Evolutionary conservation across 2,329 filamentous ascomycete genomes (phyloP).

Genomic region (Teratosphaeria zuluensis): DNA sequence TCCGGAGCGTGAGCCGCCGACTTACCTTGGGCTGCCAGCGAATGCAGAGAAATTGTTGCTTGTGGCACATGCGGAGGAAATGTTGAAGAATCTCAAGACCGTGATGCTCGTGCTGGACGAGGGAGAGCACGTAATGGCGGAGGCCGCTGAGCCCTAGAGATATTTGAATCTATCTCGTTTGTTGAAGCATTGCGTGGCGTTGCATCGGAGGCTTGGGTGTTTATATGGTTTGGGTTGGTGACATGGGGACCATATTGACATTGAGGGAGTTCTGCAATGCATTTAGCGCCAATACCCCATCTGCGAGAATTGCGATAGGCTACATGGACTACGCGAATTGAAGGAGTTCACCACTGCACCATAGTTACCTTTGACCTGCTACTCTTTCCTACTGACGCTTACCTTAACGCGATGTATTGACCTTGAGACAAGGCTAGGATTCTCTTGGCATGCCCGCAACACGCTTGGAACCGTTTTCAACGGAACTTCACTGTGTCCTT

Average conservation of each 20-base stretch:
- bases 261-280: not conserved
- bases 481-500: not conserved
- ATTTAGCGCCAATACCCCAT: constrained; percentile 7
- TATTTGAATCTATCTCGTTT: not conserved
- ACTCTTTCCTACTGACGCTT: not conserved
- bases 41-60: constrained; percentile 95
- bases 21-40: constrained; percentile 83
- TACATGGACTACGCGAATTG: not conserved
- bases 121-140: constrained; percentile 71
- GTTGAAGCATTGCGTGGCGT: constrained; percentile 3
- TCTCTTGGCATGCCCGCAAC: not conserved
- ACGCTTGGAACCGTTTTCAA: too few relatives aligned
- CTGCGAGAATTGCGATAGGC: constrained; percentile 2
- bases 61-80: constrained; percentile 73
- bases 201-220: not conserved
- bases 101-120: constrained; percentile 87
- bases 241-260: not conserved
- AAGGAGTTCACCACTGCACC: not conserved
- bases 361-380: not conserved
- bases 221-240: not conserved
- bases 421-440: not conserved
- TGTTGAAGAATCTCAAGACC: constrained; percentile 74
- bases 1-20: constrained; percentile 91
- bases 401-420: not conserved
- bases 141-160: constrained; percentile 14